Base-by-base conservation (phyloP, 345 rosid species). In the Raphanus raphanistrum region DNA sequence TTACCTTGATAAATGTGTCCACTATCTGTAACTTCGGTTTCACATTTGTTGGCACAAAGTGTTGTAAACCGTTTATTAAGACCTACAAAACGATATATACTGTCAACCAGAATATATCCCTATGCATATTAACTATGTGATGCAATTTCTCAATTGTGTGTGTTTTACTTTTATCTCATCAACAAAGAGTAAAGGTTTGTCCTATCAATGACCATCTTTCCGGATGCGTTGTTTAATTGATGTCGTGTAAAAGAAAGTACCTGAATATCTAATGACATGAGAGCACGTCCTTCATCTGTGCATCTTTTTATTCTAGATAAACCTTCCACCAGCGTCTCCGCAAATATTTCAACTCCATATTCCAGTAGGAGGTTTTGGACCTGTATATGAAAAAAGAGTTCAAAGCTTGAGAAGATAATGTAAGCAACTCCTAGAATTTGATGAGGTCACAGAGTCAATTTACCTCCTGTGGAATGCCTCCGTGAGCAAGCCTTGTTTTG, bases 181-280 rank as follows among this genome's bases (percentile, higher is more conserved):
- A 61, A 29, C 21, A 74, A 54, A n/a, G 71, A 74, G 41, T 6
- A 74, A 4, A 54, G 21, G 7, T 57, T 36, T 36, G 57, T 74
- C 29, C 27, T 65, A 57, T 33, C 66, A 9, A n/a, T 74, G 25
- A 59, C n/a, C 2, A 63, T 73, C 60, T 61, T 63, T 63, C 41
- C 71, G 16, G 43, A 16, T 66, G 8, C 6, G 0, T 50, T 63
- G 70, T 70, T 70, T 16, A 63, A 36, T 11, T 32, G 21, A 17
- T 78, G 12, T 57, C 4, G 17, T 13, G 35, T 66, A 66, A 11
- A 65, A 52, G 76, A 50, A 73, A 41, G 38, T 43, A 95, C 99
- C 98, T 96, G 99, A 80, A 87, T 85, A 87, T 93, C 99, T 74
- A 96, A 81, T 54, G 90, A 91, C 99, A 96, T 91, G 79, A 93